Evolutionary conservation across 768 basidiomycete genomes (phyloP), one percentile per base, ranked within the genome.

Genomic region (Boletus fagicola): DNA sequence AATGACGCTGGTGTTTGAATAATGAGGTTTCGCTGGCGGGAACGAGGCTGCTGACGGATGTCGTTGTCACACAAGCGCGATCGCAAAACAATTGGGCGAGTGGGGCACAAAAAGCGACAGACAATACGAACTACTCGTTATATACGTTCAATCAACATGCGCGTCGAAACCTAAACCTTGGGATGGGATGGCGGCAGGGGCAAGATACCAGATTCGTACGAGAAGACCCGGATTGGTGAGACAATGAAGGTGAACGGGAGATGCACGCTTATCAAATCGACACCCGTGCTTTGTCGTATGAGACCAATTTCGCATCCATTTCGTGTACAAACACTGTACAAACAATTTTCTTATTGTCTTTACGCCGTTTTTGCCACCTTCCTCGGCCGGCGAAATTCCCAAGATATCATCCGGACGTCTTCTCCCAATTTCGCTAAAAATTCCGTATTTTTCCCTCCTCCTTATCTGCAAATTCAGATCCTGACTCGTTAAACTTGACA

Each of bases 11-110:
- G 58, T 65, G 69, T 18, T 28, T 46, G 67, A 49, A 72, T 77
- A 77, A 75, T 74, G 74, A 72, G 79, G 80, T 82, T 62, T 72
- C 68, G 68, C 70, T 59, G 60, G 54, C 59, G 68, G 69, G 78
- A 78, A 79, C 71, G 66, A 69, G 71, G 70, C 56, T 72, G 63
- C 70, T 74, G 71, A 74, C 70, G 67, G 77, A 77, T 80, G 77
- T 75, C 72, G 78, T 78, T 78, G 77, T 78, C 74, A 77, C 76
- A 74, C 72, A 75, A 63, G 66, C 72, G 71, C 66, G 64, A 70
- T 74, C 74, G 72, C 72, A 57, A 72, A 82, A 85, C 84, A 86
- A 85, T 86, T 84, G 80, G 74, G 76, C 76, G 73, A 75, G 79
- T 78, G 82, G 82, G 82, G 80, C 80, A 81, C 81, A 68, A 75